Percentiles rank a stretch among this genome's conserved stretches.
phyloP scores from a whole-genome alignment of 148 eudicot species.

The Drosera capensis region DNA sequence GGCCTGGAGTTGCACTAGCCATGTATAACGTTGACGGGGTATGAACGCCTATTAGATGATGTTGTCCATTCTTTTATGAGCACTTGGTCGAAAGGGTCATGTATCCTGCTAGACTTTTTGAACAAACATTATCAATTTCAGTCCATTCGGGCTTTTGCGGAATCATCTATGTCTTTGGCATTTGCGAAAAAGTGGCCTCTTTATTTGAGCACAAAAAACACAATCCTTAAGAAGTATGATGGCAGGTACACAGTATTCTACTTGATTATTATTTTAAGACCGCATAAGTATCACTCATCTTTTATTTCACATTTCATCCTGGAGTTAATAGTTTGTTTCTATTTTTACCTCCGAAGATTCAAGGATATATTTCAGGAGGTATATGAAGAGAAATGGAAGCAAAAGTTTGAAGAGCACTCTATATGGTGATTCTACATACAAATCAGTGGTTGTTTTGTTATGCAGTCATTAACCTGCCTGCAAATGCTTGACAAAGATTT shows the following conservation, averaged over 20 bases:
- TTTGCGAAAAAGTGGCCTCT: conserved; percentile 67
- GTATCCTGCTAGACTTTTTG: background rate
- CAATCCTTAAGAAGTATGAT: conserved; percentile 71
- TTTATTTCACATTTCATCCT: background rate
- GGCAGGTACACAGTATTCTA: conserved; percentile 34
- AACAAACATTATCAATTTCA: conserved; percentile 9
- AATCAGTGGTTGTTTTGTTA: too few species aligned
- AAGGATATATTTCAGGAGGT: conserved; percentile 71
- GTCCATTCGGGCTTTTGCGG: conserved; percentile 72
- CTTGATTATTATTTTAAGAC: background rate
- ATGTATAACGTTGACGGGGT: conserved; percentile 78
- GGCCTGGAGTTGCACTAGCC: conserved; percentile 72
- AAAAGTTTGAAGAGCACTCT: conserved; percentile 55
- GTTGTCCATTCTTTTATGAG: background rate
- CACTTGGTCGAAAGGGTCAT: too few species aligned
- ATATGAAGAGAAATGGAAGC: conserved; percentile 61
- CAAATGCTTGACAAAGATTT: conserved; percentile 2
- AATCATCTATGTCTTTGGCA: conserved; percentile 63
- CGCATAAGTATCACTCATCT: background rate
- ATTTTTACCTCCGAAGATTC: conserved; percentile 25
- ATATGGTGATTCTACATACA: conserved; percentile 41
- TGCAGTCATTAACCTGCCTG: conserved; percentile 1
- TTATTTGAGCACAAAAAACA: conserved; percentile 61
- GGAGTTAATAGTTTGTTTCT: background rate
- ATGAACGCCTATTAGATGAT: background rate